Evolutionary conservation across 192 early-diverging fungal genomes (phyloP), one percentile per base, ranked within the genome.

Genomic region (Podila verticillata): DNA sequence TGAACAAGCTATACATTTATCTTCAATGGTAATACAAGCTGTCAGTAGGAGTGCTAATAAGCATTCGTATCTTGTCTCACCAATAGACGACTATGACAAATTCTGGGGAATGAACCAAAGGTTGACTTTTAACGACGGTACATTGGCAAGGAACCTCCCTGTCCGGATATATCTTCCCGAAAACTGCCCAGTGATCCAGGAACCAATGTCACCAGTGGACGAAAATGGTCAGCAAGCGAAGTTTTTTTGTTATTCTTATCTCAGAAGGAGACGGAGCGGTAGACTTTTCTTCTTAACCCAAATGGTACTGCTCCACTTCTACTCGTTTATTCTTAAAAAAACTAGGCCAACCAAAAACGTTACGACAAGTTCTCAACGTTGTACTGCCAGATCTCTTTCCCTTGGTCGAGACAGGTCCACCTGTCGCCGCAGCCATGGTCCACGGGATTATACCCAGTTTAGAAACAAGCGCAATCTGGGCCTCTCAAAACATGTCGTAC

Each of bases 381-480:
- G 59, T 73, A 36, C 31, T 91, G 66, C 79, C 89, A 72, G 82
- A 81, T 48, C 48, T 86, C 48, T 85, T 86, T 26, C 74, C 63
- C 58, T 73, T 62, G 31, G 60, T 81, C 24, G 67, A 79, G 24
- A 75, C 66, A 68, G 85, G 84, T 39, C 78, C 57, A 47, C 66
- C 67, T 44, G 81, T 72, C 74, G 87, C 83, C 10, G 61, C 68
- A 31, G 88, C 89, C 34, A 73, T 95, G 56, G 83, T 91, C 48
- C 95, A 96, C 73, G 94, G 94, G 13, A 75, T 94, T 63, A 81
- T 80, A 54, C 62, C 92, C 31, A 90, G 88, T n/a, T 82, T 91
- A 75, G 91, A 92, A 31, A 91, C 91, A 32, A 93, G 93, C 1
- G 82, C 94, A 28, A 61, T 87, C 39, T 95, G 93, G 94, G 89